Base-by-base conservation (phyloP, 441 rosid species). In the Sinapis alba region DNA sequence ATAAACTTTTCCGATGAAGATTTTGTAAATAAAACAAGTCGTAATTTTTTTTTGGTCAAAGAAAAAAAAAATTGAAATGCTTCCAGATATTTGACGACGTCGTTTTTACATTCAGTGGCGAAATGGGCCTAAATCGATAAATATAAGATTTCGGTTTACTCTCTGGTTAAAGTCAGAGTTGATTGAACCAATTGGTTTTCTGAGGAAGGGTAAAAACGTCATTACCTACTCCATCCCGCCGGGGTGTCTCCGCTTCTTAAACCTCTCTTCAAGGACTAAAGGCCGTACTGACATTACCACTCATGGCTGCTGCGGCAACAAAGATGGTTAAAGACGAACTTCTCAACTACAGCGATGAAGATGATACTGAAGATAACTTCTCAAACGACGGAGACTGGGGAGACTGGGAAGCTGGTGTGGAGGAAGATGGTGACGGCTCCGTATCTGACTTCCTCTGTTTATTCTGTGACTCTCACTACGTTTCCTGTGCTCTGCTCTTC, bases 401-500 rank as follows among this genome's bases (percentile, higher is more conserved):
- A n/a, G n/a, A n/a, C n/a, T n/a, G n/a, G n/a, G n/a, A 82, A 65
- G 88, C 85, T 0, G 83, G 74, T 19, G 83, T 6, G 20, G 54
- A 47, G 20, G 20, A 45, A 2, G 54, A 47, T 10, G 84, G 6
- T 86, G 89, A 75, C 11, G 81, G 28, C 50, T 69, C 75, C 2
- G 81, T 78, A 62, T 74, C 86, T 19, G 80, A 78, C 69, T 83
- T 89, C 56, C 50, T 73, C 6, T 91, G 99, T 76, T 81, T 92
- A 68, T 95, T 95, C 71, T 90, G 96, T 45, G 94, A 89, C 50
- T 74, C 84, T 54, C 79, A 67, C 62, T 85, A 38, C 89, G 38
- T 27, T 27, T 86, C 93, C 0, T 91, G 87, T 71, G 80, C 71
- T 68, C 76, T 76, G 19, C 75, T 92, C 72, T 86, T 91, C 61